Percentiles rank a stretch among this genome's conserved stretches.
These are phyloP conservation scores for Suillus spraguei DNA, from an alignment of 768 basidiomycete species.

Conservation along the genomic window DNA sequence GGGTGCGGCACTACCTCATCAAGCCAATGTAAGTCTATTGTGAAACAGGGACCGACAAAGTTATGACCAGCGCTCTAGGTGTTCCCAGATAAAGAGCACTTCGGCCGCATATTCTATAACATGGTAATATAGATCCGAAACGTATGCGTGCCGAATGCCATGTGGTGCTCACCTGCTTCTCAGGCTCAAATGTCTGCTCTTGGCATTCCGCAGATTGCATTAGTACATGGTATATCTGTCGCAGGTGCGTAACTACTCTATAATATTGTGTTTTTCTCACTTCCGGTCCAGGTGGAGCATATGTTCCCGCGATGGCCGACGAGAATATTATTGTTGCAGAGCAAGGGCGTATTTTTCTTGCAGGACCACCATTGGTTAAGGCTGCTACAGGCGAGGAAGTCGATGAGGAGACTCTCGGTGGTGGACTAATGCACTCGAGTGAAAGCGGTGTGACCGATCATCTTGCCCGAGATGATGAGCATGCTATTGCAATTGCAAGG, in stretches of 20 bases:
- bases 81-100: conserved; percentile 94
- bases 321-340: conserved; percentile 90
- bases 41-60: background rate
- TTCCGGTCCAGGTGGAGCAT: conserved; percentile 69
- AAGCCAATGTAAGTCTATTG: conserved; percentile 64
- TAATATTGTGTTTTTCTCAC: conserved; percentile 7
- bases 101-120: conserved; percentile 96
- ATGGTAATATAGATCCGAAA: conserved; percentile 56
- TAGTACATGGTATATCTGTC: conserved; percentile 94
- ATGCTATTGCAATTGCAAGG: conserved; percentile 80
- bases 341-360: conserved; percentile 92
- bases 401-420: conserved; percentile 90
- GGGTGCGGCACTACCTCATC: conserved; percentile 89
- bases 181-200: conserved; percentile 93
- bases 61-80: conserved; percentile 43
- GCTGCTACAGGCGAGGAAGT: conserved; percentile 94
- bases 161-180: conserved; percentile 16
- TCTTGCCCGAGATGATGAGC: conserved; percentile 81
- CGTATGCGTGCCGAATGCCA: conserved; percentile 3
- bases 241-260: conserved; percentile 52
- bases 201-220: conserved; percentile 88
- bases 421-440: conserved; percentile 88
- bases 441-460: conserved; percentile 93
- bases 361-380: conserved; percentile 92
- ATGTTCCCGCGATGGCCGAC: conserved; percentile 96